Conservation (phyloP, 2,329 filamentous ascomycete genomes). For the Hansfordia pulvinata region DNA sequence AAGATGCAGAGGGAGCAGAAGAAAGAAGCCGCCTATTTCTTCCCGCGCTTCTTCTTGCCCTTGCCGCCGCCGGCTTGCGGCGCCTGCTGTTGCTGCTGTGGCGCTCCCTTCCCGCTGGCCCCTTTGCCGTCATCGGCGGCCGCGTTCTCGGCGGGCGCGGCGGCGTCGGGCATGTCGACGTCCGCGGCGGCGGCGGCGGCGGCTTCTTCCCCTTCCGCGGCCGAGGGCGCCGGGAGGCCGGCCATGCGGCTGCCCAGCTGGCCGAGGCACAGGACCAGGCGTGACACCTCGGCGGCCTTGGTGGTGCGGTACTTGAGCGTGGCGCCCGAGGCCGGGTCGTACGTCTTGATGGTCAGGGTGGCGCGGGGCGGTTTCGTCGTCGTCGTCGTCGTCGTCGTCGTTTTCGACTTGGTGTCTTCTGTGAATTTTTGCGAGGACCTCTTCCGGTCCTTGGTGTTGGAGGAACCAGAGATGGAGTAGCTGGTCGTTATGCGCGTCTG, state of each 20-base stretch:
- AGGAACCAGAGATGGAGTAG: slow-evolving; percentile 77
- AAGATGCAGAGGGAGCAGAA: no score
- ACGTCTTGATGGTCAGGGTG: slow-evolving; percentile 76
- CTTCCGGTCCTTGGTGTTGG: slow-evolving; percentile 22
- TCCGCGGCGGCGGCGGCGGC: slow-evolving; percentile 18
- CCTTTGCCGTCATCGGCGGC: slow-evolving; percentile 19
- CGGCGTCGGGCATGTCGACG: slow-evolving; percentile 25
- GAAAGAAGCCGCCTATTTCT: background rate
- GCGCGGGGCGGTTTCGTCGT: slow-evolving; percentile 42
- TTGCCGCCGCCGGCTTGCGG: slow-evolving; percentile 9
- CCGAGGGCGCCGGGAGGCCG: slow-evolving; percentile 28
- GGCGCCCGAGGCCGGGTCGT: slow-evolving; percentile 67
- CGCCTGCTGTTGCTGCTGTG: slow-evolving; percentile 4
- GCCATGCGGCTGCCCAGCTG: slow-evolving; percentile 59
- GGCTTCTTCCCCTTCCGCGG: slow-evolving; percentile 16
- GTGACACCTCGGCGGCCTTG: slow-evolving; percentile 79
- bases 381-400: slow-evolving; percentile 7
- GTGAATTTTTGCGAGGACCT: slow-evolving; percentile 4
- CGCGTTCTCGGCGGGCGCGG: slow-evolving; percentile 13
- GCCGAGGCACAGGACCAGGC: slow-evolving; percentile 66
- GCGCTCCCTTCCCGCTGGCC: slow-evolving; percentile 10
- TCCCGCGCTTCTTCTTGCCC: slow-evolving; percentile 13
- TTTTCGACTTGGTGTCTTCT: slow-evolving; percentile 10
- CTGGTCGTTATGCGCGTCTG: slow-evolving; percentile 86
- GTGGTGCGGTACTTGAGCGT: slow-evolving; percentile 84